Evolutionary conservation across 2,329 filamentous ascomycete species (phyloP), one percentile per base, ranked within the genome.

Genomic region (Fusarium sp.): DNA sequence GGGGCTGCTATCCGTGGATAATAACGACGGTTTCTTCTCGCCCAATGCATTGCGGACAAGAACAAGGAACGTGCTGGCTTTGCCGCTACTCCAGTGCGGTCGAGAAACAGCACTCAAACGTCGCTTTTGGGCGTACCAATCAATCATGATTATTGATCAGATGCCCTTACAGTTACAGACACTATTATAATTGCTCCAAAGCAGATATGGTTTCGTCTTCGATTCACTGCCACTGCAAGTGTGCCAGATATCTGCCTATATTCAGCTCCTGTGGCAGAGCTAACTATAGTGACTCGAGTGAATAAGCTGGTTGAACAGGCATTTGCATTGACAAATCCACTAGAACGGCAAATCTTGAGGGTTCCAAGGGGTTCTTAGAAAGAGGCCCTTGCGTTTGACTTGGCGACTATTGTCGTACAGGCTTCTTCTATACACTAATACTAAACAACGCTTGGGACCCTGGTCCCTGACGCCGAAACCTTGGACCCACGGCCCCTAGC

Each of bases 331-430:
- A 58, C 23, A 46, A 41, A 36, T 44, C 51, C 41, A 54, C 63
- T 38, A 55, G 47, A 61, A 33, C 18, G 47, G 36, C 38, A 56
- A 42, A 59, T 63, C 38, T 41, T 51, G 52, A 46, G 46, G 45
- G 57, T 57, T 66, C 53, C 52, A 70, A 67, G 67, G 67, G 67
- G 67, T 46, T 65, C 55, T 44, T 57, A 53, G 44, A 52, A 33
- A 42, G 45, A 66, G 54, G 56, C 57, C 62, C 53, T 55, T 52
- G 44, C 53, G 72, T 74, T 74, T 74, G 71, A 74, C 67, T 72
- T 73, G 72, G 72, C 70, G 60, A 58, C 60, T 61, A 47, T 67
- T 38, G 66, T 61, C 62, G 60, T 65, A 62, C 66, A 60, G 61
- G 62, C 71, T 67, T 58, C 53, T 45, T 50, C 47, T 72, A 49